Evolutionary conservation across 2,329 filamentous ascomycete species (phyloP).

Genomic region (Trichoderma simmonsii): DNA sequence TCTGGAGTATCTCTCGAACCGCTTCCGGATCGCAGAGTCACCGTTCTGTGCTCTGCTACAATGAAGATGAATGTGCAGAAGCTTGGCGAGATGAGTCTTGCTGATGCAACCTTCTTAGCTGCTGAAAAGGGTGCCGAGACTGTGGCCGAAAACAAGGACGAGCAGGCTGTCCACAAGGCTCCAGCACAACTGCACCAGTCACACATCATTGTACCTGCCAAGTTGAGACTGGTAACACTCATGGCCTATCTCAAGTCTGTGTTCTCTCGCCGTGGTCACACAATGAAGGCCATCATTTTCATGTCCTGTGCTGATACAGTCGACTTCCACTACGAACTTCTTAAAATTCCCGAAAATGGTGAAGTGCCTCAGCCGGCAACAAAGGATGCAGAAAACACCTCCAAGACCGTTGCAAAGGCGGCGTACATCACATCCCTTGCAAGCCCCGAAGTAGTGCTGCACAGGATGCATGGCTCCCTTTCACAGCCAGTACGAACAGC

Average conservation of each 20-base stretch:
- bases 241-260: conserved; percentile 80
- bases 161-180: conserved; percentile 64
- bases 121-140: conserved; percentile 55
- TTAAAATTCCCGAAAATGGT: conserved; percentile 47
- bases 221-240: conserved; percentile 84
- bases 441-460: conserved; percentile 70
- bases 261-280: conserved; percentile 82
- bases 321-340: conserved; percentile 89
- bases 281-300: conserved; percentile 97
- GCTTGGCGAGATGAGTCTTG: conserved; percentile 89
- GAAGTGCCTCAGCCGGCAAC: conserved; percentile 28
- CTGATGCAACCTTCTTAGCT: conserved; percentile 85
- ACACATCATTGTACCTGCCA: conserved; percentile 82
- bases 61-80: conserved; percentile 98
- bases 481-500: conserved; percentile 83
- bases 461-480: conserved; percentile 89
- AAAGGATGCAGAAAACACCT: conserved; percentile 38
- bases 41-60: conserved; percentile 90
- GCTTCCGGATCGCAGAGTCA: conserved; percentile 73
- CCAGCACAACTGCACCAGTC: conserved; percentile 93
- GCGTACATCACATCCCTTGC: conserved; percentile 71
- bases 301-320: conserved; percentile 96
- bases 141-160: conserved; percentile 43
- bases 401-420: conserved; percentile 64
- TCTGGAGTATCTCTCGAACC: conserved; percentile 58